Percentiles rank a stretch among this genome's conserved stretches.
These are phyloP conservation scores for Cicer chorassanicum DNA, from an alignment of 306 rosid species.

Conservation along the genomic window DNA sequence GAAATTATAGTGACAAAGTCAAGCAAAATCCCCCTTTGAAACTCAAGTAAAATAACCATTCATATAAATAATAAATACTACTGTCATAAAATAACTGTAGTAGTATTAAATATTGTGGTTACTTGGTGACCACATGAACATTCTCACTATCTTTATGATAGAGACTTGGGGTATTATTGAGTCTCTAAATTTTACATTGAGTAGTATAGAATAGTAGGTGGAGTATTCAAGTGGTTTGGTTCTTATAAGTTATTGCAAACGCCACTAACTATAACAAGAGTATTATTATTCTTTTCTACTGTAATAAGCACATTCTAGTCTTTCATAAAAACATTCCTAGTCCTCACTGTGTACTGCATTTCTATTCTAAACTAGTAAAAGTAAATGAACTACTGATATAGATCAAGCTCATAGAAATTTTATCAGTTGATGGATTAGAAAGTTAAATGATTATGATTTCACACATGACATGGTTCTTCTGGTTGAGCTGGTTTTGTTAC, in stretches of 20 bases:
- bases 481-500: conserved; percentile 40
- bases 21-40: too few species aligned
- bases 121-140: not conserved
- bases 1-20: not conserved
- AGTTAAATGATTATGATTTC: conserved; percentile 32
- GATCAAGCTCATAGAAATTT: conserved; percentile 11
- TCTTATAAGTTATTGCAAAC: not conserved
- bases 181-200: too few species aligned
- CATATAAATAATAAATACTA: too few species aligned
- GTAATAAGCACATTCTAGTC: not conserved
- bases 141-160: not conserved
- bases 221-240: too few species aligned
- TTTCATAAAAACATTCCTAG: not conserved
- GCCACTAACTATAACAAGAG: not conserved
- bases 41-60: too few species aligned
- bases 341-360: conserved; percentile 8
- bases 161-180: too few species aligned
- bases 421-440: conserved; percentile 21
- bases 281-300: too few species aligned
- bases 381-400: too few species aligned
- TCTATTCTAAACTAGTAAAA: too few species aligned
- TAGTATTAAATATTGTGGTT: not conserved
- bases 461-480: not conserved
- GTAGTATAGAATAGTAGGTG: too few species aligned
- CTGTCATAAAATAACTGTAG: too few species aligned